phyloP scores from a whole-genome alignment of 2,329 filamentous ascomycete genomes.

The Colletotrichum siamense region DNA sequence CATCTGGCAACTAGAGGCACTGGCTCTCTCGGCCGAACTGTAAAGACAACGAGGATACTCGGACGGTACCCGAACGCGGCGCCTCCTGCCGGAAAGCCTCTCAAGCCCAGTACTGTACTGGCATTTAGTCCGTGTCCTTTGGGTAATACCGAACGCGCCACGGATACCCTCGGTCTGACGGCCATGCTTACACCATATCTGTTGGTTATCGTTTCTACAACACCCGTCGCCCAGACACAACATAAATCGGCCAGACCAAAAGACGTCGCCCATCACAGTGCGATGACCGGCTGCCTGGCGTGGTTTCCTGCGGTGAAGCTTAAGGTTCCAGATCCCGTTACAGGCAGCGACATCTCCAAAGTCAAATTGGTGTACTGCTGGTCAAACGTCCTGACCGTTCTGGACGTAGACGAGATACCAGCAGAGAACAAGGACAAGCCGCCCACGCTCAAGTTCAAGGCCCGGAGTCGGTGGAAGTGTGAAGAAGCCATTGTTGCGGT shows the following conservation, averaged over 20 bases:
- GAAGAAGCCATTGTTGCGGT: constrained; percentile 96
- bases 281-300: constrained; percentile 90
- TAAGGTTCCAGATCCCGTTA: constrained; percentile 74
- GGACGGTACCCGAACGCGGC: constrained; percentile 84
- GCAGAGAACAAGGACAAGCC: constrained; percentile 77
- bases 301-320: constrained; percentile 98
- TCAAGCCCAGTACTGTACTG: constrained; percentile 93
- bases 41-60: constrained; percentile 89
- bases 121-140: constrained; percentile 90
- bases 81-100: constrained; percentile 65
- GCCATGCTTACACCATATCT: constrained; percentile 96
- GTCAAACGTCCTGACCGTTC: constrained; percentile 95
- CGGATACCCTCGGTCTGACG: constrained; percentile 87
- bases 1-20: constrained; percentile 93
- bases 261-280: constrained; percentile 86
- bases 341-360: constrained; percentile 73
- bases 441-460: constrained; percentile 77
- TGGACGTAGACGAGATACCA: constrained; percentile 82
- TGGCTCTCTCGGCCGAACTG: constrained; percentile 81
- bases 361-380: constrained; percentile 96
- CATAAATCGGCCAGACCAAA: constrained; percentile 92
- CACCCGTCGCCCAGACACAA: constrained; percentile 93
- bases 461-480: constrained; percentile 88
- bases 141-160: constrained; percentile 90
- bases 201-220: constrained; percentile 95